A percentile compares a stretch with the other conserved stretches of the same genome.
Conservation (phyloP, 371 early-diverging fungal genomes). For the Mortierella sp. region DNA sequence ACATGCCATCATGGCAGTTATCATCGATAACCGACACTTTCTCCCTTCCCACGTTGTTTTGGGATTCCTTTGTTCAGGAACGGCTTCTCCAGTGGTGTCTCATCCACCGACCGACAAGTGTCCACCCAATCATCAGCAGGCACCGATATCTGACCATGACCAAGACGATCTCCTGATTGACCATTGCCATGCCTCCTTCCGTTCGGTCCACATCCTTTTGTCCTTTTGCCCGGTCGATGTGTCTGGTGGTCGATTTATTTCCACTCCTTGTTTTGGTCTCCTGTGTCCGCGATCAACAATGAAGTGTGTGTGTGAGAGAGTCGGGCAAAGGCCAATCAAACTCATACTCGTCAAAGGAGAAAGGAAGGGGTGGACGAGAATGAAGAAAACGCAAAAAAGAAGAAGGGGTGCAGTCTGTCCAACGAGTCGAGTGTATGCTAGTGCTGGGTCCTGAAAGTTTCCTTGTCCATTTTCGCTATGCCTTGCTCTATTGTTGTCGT, state of each 20-base stretch:
- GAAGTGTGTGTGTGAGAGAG: neutral
- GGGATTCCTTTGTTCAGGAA: too few relatives aligned
- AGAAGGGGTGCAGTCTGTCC: slow-evolving; percentile 4
- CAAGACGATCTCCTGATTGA: neutral
- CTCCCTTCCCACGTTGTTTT: too few relatives aligned
- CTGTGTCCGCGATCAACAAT: neutral
- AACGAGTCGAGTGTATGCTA: neutral
- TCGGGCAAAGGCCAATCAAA: neutral
- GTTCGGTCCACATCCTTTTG: neutral
- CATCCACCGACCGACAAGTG: too few relatives aligned
- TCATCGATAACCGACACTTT: too few relatives aligned
- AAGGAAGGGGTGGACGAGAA: neutral
- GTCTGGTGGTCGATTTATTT: neutral
- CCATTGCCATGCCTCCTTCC: neutral
- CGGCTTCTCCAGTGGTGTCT: too few relatives aligned
- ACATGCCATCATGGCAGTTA: too few relatives aligned
- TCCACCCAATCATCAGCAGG: neutral
- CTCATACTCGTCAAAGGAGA: neutral
- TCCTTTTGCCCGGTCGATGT: neutral
- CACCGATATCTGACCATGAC: neutral
- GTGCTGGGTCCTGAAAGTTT: neutral
- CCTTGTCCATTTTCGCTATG: neutral
- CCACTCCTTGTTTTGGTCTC: neutral
- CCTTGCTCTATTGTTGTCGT: neutral
- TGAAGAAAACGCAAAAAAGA: neutral